phyloP scores from a whole-genome alignment of 176 grass and related monocot species.

The Typha latifolia region DNA sequence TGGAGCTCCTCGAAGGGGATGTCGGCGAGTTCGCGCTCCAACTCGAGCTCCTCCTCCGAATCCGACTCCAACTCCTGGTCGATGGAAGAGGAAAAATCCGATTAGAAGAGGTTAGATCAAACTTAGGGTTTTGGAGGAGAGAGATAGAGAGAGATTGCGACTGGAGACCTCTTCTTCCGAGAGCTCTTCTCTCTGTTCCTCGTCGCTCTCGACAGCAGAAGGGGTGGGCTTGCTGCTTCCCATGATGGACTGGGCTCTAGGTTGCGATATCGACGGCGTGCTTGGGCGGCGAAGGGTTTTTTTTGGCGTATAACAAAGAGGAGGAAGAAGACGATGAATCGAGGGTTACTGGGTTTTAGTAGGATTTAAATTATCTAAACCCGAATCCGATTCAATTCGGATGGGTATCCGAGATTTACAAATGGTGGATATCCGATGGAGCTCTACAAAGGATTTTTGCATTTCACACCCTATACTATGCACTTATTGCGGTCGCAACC shows the following conservation, averaged over 20 bases:
- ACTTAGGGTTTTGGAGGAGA: not conserved
- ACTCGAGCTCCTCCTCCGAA: conserved; percentile 32
- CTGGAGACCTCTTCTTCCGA: conserved; percentile 15
- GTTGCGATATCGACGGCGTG: too few species aligned
- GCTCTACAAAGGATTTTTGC: too few species aligned
- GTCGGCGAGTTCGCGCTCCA: conserved; percentile 67
- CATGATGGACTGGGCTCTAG: not conserved
- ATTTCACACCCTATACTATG: too few species aligned
- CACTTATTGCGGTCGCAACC: too few species aligned
- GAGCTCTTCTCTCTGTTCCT: conserved; percentile 3
- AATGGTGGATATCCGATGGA: too few species aligned
- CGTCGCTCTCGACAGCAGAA: not conserved
- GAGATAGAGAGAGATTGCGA: not conserved
- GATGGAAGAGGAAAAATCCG: not conserved
- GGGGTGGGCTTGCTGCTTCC: conserved; percentile 7
- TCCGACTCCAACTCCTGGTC: conserved; percentile 26
- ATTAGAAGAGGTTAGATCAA: not conserved
- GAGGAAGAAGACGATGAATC: not conserved
- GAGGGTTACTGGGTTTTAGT: not conserved
- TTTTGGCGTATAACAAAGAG: not conserved
- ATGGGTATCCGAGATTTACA: not conserved
- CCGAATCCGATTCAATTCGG: not conserved
- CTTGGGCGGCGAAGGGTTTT: conserved; percentile 1
- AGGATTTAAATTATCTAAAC: not conserved
- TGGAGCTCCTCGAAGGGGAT: conserved; percentile 74